Evolutionary conservation across 75 land plant genomes (phyloP).

Genomic region (Pseudotsuga menziesii): DNA sequence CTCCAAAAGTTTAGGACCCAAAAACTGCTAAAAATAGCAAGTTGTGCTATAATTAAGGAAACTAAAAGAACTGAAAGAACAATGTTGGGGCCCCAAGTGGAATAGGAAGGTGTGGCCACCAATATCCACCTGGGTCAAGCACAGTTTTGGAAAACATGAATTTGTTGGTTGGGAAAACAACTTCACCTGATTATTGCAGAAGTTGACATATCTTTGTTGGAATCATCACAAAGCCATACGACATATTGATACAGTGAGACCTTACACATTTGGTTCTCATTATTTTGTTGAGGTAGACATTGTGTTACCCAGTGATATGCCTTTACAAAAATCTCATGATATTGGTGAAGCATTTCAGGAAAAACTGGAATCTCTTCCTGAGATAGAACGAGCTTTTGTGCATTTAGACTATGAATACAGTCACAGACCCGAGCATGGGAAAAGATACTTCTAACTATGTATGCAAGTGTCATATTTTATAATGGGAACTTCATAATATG

Average conservation of each 20-base stretch:
- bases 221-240: slow-evolving; percentile 84
- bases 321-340: slow-evolving; percentile 70
- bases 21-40: too few species aligned
- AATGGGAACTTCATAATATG: too few species aligned
- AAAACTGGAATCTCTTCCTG: slow-evolving; percentile 81
- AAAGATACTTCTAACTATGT: too few species aligned
- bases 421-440: slow-evolving; percentile 77
- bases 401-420: slow-evolving; percentile 87
- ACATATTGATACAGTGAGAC: slow-evolving; percentile 95
- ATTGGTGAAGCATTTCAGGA: slow-evolving; percentile 84
- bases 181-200: slow-evolving; percentile 79
- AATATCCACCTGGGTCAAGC: too few species aligned
- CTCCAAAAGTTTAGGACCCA: too few species aligned
- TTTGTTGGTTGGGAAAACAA: slow-evolving; percentile 72
- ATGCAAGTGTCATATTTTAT: too few species aligned
- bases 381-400: slow-evolving; percentile 94
- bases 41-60: too few species aligned
- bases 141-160: slow-evolving; percentile 85
- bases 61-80: too few species aligned
- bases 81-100: too few species aligned
- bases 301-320: slow-evolving; percentile 83
- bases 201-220: slow-evolving; percentile 90
- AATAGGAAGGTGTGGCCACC: too few species aligned
- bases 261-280: slow-evolving; percentile 86
- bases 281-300: slow-evolving; percentile 97